Conservation (phyloP, 2,329 filamentous ascomycete species). For the Fusarium xylarioides region DNA sequence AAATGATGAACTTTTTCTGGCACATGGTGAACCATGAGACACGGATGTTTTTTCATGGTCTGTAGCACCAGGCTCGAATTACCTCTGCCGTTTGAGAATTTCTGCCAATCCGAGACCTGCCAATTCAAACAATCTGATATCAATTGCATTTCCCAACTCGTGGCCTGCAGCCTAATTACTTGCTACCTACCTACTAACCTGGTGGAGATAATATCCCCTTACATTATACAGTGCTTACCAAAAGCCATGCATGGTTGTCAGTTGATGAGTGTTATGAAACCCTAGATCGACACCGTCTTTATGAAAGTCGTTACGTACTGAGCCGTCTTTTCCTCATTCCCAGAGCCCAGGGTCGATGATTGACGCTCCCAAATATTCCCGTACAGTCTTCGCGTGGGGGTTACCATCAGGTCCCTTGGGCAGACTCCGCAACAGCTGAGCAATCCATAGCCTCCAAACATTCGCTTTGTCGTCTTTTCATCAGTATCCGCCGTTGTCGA, state of each 20-base stretch:
- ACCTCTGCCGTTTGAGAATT: neutral
- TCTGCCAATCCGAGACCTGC: neutral
- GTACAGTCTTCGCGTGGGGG: neutral
- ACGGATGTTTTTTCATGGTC: conserved; percentile 2
- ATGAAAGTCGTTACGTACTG: neutral
- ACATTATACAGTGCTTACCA: neutral
- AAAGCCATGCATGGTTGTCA: neutral
- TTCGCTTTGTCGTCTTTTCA: neutral
- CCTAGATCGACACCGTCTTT: neutral
- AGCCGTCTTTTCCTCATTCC: neutral
- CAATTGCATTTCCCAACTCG: neutral
- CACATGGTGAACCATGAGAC: neutral
- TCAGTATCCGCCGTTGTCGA: conserved; percentile 9
- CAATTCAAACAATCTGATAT: conserved; percentile 1
- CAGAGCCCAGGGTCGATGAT: neutral
- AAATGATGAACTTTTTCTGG: conserved; percentile 16
- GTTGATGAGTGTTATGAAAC: neutral
- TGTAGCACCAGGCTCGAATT: neutral
- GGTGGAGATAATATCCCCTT: neutral
- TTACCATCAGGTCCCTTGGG: neutral
- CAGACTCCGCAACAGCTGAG: neutral
- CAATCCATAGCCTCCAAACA: neutral
- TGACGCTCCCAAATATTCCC: neutral
- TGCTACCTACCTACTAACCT: neutral
- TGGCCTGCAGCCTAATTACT: neutral